phyloP scores from a whole-genome alignment of 2,329 filamentous ascomycete genomes.

The Xylariaceae sp. region DNA sequence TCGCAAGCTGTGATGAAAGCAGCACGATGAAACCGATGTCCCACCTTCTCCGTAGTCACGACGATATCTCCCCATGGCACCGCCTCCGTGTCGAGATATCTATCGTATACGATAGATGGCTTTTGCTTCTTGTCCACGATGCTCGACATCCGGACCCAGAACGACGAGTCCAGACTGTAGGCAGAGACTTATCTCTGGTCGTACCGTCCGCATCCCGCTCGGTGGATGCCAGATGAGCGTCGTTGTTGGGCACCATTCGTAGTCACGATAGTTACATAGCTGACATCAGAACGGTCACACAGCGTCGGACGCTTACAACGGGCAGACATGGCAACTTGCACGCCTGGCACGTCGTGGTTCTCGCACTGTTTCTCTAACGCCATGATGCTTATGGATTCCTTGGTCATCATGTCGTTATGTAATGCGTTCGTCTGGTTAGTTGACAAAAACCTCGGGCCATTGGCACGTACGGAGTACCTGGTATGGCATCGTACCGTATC shows the following conservation, averaged over 20 bases:
- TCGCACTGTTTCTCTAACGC: background rate
- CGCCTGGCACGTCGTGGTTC: background rate
- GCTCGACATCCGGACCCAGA: background rate
- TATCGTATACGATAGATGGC: too few relatives aligned
- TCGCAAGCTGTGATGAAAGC: slow-evolving; percentile 7
- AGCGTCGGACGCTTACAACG: slow-evolving; percentile 24
- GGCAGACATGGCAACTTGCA: slow-evolving; percentile 16
- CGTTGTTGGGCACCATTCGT: slow-evolving; percentile 14
- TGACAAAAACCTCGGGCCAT: too few relatives aligned
- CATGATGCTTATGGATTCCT: background rate
- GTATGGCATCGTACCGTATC: too few relatives aligned
- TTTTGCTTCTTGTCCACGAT: background rate
- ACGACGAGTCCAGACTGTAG: slow-evolving; percentile 1
- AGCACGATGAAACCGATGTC: background rate
- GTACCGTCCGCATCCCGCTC: slow-evolving; percentile 1
- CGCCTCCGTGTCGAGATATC: too few relatives aligned
- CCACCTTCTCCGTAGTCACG: too few relatives aligned
- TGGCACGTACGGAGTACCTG: too few relatives aligned
- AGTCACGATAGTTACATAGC: slow-evolving; percentile 12
- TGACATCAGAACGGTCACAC: slow-evolving; percentile 29
- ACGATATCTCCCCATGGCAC: too few relatives aligned
- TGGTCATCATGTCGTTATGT: too few relatives aligned
- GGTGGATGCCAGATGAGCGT: slow-evolving; percentile 6
- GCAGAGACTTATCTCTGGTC: background rate
- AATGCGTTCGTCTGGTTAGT: too few relatives aligned